Percentiles rank a stretch among this genome's conserved stretches.
Conservation (phyloP, 2,329 filamentous ascomycete genomes). For the Colletotrichum trifolii region DNA sequence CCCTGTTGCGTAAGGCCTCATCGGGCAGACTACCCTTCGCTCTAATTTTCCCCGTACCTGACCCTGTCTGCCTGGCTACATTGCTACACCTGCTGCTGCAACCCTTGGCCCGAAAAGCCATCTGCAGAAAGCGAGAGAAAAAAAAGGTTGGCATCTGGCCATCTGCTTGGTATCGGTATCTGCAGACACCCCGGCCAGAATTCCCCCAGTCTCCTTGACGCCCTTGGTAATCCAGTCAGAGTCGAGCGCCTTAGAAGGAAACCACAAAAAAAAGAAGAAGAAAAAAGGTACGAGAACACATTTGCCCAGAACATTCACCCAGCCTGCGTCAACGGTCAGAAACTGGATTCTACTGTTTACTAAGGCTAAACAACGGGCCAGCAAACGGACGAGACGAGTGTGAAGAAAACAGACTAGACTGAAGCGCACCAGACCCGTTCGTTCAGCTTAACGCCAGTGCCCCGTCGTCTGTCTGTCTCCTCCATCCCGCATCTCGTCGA, state of each 20-base stretch:
- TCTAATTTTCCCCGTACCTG: neutral
- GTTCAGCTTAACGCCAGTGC: too few species aligned
- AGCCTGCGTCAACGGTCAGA: neutral
- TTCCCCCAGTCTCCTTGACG: neutral
- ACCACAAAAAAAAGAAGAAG: too few species aligned
- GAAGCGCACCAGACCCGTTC: conserved; percentile 4
- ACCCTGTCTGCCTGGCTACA: conserved; percentile 5
- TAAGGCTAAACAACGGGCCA: conserved; percentile 19
- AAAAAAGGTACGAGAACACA: conserved; percentile 18
- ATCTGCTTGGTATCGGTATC: conserved; percentile 30
- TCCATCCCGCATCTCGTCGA: too few species aligned
- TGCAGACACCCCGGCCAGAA: conserved; percentile 6
- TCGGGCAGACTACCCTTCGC: neutral
- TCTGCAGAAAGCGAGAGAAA: neutral
- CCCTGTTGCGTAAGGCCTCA: conserved; percentile 22
- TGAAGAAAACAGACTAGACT: neutral
- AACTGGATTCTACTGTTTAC: conserved; percentile 5
- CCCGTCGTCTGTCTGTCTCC: too few species aligned
- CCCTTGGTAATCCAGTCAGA: conserved; percentile 10
- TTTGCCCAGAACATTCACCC: neutral
- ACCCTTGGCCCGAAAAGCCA: conserved; percentile 20
- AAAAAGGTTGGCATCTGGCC: conserved; percentile 28
- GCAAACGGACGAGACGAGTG: conserved; percentile 17
- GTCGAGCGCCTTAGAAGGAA: conserved; percentile 9
- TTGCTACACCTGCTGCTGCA: conserved; percentile 12